Base-by-base conservation (phyloP, 257 asterid genomes). In the Capsicum rhomboideum region DNA sequence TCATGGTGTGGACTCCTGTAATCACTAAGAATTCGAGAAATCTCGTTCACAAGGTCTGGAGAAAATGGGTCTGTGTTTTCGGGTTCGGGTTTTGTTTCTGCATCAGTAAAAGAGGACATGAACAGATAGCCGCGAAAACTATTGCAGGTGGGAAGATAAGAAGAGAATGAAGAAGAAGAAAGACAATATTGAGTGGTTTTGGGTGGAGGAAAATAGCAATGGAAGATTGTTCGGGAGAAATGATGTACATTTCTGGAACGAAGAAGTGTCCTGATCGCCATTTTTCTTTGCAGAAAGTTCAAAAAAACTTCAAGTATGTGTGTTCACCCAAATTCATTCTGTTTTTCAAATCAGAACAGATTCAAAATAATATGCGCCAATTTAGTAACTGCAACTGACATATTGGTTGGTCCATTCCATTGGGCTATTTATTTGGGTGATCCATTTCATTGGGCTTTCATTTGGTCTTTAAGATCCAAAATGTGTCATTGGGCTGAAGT, bases 11-110 rank as follows among this genome's bases (percentile, higher is more conserved):
- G 98, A 85, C 86, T 89, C 84, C 99, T 89, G 88, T 88, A 87
- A 86, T 96, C 97, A 46, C 98, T 94, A 64, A 94, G 94, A 87
- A 93, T 68, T 83, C 98, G 97, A 6, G 96, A 93, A 83, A 96
- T 90, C 28, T 94, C 97, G 78, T 89, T 90, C 54, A 96, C 94
- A 20, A 96, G 88, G 86, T 90, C 78, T 0, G 91, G 89, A 12
- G 94, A 82, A 56, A 89, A 85, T 6, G 90, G 84, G 79, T 54
- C 53, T 10, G 86, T 23, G 77, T 28, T 52, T 68, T n/a, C 68
- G 52, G 16, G 69, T 42, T 84, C n/a, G 34, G 29, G 17, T 31
- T 52, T 55, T 12, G 50, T 52, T 50, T 67, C 81, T 68, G 87
- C n/a, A 81, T 81, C 82, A 88, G 84, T 9, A 63, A 82, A 68